Conservation (phyloP, 768 basidiomycete species). For the Tricholoma matsutake region DNA sequence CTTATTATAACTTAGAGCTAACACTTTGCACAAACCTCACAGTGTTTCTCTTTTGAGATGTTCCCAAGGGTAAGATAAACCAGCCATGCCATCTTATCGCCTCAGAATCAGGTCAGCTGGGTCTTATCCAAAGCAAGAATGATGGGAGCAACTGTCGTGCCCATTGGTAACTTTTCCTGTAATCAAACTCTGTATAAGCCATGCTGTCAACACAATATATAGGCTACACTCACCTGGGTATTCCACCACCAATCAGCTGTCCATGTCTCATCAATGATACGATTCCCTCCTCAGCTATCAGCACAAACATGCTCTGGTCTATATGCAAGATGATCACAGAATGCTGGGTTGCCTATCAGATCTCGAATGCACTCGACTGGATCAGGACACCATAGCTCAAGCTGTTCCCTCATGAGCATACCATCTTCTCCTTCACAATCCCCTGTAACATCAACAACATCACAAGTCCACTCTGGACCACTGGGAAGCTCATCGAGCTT, state of each 20-base stretch:
- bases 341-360: background rate
- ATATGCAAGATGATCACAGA: background rate
- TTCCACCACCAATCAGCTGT: background rate
- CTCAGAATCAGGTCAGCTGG: background rate
- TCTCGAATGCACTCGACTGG: background rate
- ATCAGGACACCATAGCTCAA: background rate
- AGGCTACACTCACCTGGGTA: background rate
- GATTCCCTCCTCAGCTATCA: background rate
- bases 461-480: background rate
- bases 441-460: background rate
- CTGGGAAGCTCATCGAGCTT: background rate
- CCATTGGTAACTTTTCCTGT: background rate
- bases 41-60: conserved; percentile 28
- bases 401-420: background rate
- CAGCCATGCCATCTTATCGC: conserved; percentile 16
- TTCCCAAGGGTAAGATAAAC: conserved; percentile 49
- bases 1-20: conserved; percentile 6
- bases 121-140: background rate
- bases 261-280: background rate
- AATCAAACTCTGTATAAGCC: background rate
- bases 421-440: background rate
- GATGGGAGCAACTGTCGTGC: background rate
- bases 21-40: conserved; percentile 14
- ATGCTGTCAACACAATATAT: background rate
- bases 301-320: background rate